phyloP scores from a whole-genome alignment of 176 grass and related monocot species.

The Puccinellia tenuiflora region DNA sequence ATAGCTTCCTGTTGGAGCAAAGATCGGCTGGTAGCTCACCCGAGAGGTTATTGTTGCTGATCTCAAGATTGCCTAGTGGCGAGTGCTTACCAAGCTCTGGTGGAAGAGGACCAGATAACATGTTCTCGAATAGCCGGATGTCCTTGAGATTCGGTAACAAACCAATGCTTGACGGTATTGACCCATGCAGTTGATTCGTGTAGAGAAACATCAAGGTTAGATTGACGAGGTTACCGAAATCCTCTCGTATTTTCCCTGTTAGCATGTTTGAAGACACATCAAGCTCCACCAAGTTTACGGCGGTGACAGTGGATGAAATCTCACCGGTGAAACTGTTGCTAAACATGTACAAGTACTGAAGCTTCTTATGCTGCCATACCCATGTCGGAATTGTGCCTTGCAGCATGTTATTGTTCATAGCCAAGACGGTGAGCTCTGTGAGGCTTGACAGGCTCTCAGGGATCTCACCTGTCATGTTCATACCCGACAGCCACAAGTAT shows the following conservation, averaged over 20 bases:
- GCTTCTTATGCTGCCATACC: slow-evolving; percentile 43
- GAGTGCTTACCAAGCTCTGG: slow-evolving; percentile 66
- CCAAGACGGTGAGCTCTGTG: not conserved
- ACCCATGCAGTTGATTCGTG: slow-evolving; percentile 34
- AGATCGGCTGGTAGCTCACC: slow-evolving; percentile 44
- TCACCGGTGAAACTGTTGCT: slow-evolving; percentile 19
- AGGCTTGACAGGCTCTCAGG: slow-evolving; percentile 26
- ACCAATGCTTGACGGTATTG: slow-evolving; percentile 35
- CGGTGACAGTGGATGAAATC: not conserved
- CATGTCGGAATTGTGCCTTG: slow-evolving; percentile 36
- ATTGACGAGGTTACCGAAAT: slow-evolving; percentile 27
- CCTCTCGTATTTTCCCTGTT: slow-evolving; percentile 37
- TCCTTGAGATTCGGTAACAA: slow-evolving; percentile 15
- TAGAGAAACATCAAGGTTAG: slow-evolving; percentile 36
- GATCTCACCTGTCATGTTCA: slow-evolving; percentile 38
- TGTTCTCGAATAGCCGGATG: slow-evolving; percentile 44
- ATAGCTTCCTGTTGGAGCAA: slow-evolving; percentile 33
- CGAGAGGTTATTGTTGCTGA: slow-evolving; percentile 34
- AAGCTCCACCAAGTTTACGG: slow-evolving; percentile 20
- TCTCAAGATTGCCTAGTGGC: slow-evolving; percentile 32
- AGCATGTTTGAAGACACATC: slow-evolving; percentile 43
- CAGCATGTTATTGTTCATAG: slow-evolving; percentile 3
- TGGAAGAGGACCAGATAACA: slow-evolving; percentile 39
- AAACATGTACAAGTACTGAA: slow-evolving; percentile 16
- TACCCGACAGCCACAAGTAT: slow-evolving; percentile 20